Evolutionary conservation across 2,329 filamentous ascomycete genomes (phyloP).

Genomic region (Epichloe scottii): DNA sequence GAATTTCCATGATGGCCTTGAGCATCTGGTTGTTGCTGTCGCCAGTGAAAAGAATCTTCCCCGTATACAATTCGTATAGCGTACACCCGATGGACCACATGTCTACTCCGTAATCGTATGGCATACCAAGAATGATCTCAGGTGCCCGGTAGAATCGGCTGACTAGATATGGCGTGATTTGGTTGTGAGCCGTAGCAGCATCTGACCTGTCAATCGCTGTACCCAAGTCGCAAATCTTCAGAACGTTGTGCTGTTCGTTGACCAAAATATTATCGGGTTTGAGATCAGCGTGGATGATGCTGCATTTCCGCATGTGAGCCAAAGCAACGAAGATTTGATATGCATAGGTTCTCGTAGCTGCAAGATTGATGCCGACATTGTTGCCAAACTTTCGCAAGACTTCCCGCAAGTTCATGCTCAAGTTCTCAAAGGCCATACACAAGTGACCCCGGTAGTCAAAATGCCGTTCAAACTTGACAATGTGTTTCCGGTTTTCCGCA

Average conservation of each 20-base stretch:
- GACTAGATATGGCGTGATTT: conserved; percentile 88
- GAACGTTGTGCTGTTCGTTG: conserved; percentile 66
- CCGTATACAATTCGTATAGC: conserved; percentile 91
- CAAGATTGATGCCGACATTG: conserved; percentile 82
- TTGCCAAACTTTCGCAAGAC: conserved; percentile 93
- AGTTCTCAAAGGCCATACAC: conserved; percentile 93
- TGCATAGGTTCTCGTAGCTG: conserved; percentile 77
- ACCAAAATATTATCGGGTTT: conserved; percentile 96
- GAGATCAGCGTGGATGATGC: conserved; percentile 88
- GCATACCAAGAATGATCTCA: conserved; percentile 94
- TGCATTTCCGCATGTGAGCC: conserved; percentile 78
- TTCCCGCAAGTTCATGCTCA: conserved; percentile 86
- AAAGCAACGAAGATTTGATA: conserved; percentile 90
- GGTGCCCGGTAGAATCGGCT: conserved; percentile 96
- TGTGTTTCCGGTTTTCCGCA: conserved; percentile 78
- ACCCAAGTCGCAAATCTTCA: conserved; percentile 94
- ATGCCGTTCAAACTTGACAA: conserved; percentile 73
- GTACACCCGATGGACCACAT: conserved; percentile 98
- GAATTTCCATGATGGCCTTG: conserved; percentile 87
- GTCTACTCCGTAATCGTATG: conserved; percentile 87
- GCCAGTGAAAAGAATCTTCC: conserved; percentile 92
- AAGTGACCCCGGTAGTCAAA: conserved; percentile 94
- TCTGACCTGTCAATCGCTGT: conserved; percentile 90
- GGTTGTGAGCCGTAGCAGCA: conserved; percentile 54
- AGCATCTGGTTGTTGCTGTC: conserved; percentile 98